phyloP scores from a whole-genome alignment of 768 basidiomycete genomes.

The Mycena alexandri region DNA sequence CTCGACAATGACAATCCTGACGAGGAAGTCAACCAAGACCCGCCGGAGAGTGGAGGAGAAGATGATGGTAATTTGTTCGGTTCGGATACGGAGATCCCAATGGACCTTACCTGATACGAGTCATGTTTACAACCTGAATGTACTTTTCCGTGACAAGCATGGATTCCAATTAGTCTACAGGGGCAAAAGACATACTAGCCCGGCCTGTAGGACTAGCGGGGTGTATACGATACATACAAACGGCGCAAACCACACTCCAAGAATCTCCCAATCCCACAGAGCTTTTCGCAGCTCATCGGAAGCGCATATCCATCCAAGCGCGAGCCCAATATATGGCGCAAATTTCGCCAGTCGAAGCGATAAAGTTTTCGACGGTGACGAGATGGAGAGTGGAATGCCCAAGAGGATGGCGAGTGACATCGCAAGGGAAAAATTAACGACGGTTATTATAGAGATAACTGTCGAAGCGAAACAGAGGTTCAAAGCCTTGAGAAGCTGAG shows the following conservation, averaged over 20 bases:
- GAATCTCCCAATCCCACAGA: conserved; percentile 82
- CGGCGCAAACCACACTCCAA: conserved; percentile 87
- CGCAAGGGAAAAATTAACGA: conserved; percentile 94
- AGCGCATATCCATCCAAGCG: conserved; percentile 67
- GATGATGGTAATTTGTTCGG: conserved; percentile 61
- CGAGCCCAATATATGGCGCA: conserved; percentile 60
- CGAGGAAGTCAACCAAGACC: conserved; percentile 41
- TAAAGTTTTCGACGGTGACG: conserved; percentile 47
- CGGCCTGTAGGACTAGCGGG: conserved; percentile 81
- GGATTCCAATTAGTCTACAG: conserved; percentile 34
- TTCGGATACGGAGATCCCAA: conserved; percentile 56
- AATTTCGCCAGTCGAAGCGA: conserved; percentile 46
- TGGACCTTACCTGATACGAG: conserved; percentile 42
- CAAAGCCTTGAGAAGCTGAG: conserved; percentile 73
- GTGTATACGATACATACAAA: conserved; percentile 84
- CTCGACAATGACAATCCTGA: conserved; percentile 53
- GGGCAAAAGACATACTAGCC: conserved; percentile 64
- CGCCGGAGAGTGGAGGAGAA: conserved; percentile 45
- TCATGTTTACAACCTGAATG: background rate
- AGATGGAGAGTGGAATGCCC: conserved; percentile 71
- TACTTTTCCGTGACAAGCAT: background rate
- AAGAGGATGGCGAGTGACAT: conserved; percentile 74
- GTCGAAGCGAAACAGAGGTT: conserved; percentile 89
- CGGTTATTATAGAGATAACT: conserved; percentile 84
- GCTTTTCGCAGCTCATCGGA: conserved; percentile 61